Conservation (phyloP, 2,329 filamentous ascomycete species). For the Dactylellina sp. region DNA sequence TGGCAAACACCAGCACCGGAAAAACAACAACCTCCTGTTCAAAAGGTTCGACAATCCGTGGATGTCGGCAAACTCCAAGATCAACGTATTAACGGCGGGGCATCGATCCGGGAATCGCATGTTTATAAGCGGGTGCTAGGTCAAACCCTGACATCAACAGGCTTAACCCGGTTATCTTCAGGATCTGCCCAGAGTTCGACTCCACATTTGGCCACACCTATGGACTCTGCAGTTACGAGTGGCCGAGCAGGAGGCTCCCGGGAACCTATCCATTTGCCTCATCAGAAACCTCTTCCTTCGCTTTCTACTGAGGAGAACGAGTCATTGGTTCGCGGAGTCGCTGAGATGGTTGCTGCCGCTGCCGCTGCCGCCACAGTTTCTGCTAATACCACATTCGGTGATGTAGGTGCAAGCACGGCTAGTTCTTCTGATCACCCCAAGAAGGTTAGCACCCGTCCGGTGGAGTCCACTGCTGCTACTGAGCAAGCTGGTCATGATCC, state of each 20-base stretch:
- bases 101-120: constrained; percentile 80
- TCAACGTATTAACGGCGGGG: constrained; percentile 57
- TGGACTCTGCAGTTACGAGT: constrained; percentile 36
- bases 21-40: constrained; percentile 57
- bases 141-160: constrained; percentile 86
- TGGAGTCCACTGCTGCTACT: constrained; percentile 57
- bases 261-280: constrained; percentile 70
- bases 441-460: constrained; percentile 61
- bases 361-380: constrained; percentile 88
- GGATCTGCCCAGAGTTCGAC: constrained; percentile 42
- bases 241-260: constrained; percentile 80
- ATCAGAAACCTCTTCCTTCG: constrained; percentile 69
- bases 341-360: constrained; percentile 91
- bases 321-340: constrained; percentile 83
- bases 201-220: constrained; percentile 18
- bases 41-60: constrained; percentile 56
- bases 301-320: constrained; percentile 86
- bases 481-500: constrained; percentile 64
- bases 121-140: constrained; percentile 93
- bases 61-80: constrained; percentile 48
- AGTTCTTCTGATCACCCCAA: constrained; percentile 56
- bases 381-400: constrained; percentile 56
- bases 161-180: constrained; percentile 64
- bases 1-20: constrained; percentile 71
- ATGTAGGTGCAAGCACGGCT: constrained; percentile 46